Evolutionary conservation across 1,284 basidiomycete species (phyloP).

Genomic region (Earliella scabrosa): DNA sequence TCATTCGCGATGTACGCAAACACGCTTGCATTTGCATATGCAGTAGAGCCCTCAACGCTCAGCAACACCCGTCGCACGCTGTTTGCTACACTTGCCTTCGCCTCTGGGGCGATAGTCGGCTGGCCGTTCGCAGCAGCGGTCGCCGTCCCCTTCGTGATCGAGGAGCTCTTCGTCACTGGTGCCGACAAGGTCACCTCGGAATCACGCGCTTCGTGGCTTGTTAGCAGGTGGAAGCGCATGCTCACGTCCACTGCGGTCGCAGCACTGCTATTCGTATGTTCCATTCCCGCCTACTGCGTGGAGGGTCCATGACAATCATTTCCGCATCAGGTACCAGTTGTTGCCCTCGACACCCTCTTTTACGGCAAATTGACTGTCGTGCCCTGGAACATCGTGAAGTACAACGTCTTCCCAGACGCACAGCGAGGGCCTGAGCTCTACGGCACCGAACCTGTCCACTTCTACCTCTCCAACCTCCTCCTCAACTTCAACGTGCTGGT

Average conservation of each 20-base stretch:
- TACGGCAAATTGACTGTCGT: constrained; percentile 84
- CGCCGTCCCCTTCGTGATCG: constrained; percentile 87
- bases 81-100: constrained; percentile 73
- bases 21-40: constrained; percentile 81
- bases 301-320: not conserved
- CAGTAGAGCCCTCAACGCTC: constrained; percentile 70
- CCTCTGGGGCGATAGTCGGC: constrained; percentile 86
- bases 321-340: constrained; percentile 64
- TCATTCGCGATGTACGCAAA: constrained; percentile 94
- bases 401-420: constrained; percentile 88
- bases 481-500: constrained; percentile 94
- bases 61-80: constrained; percentile 60
- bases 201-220: constrained; percentile 57
- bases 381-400: constrained; percentile 92
- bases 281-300: not conserved
- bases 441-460: constrained; percentile 87
- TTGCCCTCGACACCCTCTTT: constrained; percentile 83
- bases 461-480: constrained; percentile 85
- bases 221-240: constrained; percentile 66
- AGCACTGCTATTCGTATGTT: constrained; percentile 68
- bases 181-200: constrained; percentile 69
- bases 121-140: constrained; percentile 95
- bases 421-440: constrained; percentile 90
- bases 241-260: constrained; percentile 61
- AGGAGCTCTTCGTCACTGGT: constrained; percentile 85